Conservation (phyloP, 2,329 filamentous ascomycete genomes). For the Colletotrichum sp. region DNA sequence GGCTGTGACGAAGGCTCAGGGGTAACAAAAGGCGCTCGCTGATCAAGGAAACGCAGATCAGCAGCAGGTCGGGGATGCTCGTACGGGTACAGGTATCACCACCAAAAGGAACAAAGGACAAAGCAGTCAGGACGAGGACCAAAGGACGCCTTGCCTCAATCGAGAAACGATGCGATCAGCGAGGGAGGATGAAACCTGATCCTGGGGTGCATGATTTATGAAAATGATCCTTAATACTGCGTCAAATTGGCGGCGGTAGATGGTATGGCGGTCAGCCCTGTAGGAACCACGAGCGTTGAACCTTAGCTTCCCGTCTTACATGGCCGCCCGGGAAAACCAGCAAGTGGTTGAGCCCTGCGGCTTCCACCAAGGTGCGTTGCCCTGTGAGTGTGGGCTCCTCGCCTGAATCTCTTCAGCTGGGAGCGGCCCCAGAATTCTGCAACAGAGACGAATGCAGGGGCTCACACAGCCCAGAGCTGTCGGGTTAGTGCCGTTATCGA, state of each 20-base stretch:
- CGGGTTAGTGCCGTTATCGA: neutral
- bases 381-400: neutral
- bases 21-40: neutral
- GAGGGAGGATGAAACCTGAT: neutral
- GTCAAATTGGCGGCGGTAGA: slow-evolving; percentile 9
- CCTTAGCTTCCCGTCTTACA: neutral
- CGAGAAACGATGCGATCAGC: neutral
- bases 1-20: slow-evolving; percentile 1
- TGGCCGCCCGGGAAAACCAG: neutral
- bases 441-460: slow-evolving; percentile 22
- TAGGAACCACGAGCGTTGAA: neutral
- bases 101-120: neutral
- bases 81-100: neutral
- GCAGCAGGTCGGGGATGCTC: neutral
- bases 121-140: neutral
- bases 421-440: slow-evolving; percentile 15
- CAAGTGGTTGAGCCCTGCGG: neutral
- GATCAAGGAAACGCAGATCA: neutral
- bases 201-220: slow-evolving; percentile 4
- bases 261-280: slow-evolving; percentile 10
- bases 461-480: neutral
- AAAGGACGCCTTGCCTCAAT: neutral
- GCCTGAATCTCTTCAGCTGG: neutral
- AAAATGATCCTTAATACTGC: slow-evolving; percentile 11
- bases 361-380: neutral